Evolutionary conservation across 2,329 filamentous ascomycete genomes (phyloP).

Genomic region (Calonectria pseudoreteaudii): DNA sequence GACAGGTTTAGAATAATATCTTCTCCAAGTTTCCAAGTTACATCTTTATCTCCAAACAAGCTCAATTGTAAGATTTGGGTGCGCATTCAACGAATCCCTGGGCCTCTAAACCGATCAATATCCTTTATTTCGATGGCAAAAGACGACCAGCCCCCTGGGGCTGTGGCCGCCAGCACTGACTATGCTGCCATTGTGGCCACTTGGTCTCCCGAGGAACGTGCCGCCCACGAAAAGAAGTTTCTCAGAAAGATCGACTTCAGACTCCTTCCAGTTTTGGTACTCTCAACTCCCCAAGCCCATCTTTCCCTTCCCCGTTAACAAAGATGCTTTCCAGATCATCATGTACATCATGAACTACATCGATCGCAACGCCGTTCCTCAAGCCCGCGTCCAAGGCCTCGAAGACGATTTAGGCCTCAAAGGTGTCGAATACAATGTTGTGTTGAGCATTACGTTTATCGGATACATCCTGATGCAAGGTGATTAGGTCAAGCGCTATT

Average conservation of each 20-base stretch:
- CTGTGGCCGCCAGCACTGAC: slow-evolving; percentile 16
- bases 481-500: not conserved
- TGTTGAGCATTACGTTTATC: slow-evolving; percentile 49
- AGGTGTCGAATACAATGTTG: slow-evolving; percentile 53
- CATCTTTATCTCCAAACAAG: not conserved
- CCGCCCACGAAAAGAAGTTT: slow-evolving; percentile 22
- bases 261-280: slow-evolving; percentile 26
- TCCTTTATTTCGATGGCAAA: slow-evolving; percentile 15
- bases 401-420: slow-evolving; percentile 55
- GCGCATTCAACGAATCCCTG: not conserved
- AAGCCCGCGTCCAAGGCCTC: slow-evolving; percentile 58
- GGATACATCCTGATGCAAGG: slow-evolving; percentile 51
- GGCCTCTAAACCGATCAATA: not conserved
- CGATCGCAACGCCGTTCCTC: slow-evolving; percentile 48
- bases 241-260: slow-evolving; percentile 27
- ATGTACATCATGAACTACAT: slow-evolving; percentile 72
- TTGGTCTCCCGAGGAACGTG: slow-evolving; percentile 28
- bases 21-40: not conserved
- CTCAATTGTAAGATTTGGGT: not conserved
- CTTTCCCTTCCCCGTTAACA: not conserved
- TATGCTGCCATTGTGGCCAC: slow-evolving; percentile 35
- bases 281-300: not conserved
- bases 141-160: not conserved
- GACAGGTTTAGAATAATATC: slow-evolving; percentile 18
- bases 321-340: not conserved